Evolutionary conservation across 257 asterid genomes (phyloP).

Genomic region (Rhazya stricta): DNA sequence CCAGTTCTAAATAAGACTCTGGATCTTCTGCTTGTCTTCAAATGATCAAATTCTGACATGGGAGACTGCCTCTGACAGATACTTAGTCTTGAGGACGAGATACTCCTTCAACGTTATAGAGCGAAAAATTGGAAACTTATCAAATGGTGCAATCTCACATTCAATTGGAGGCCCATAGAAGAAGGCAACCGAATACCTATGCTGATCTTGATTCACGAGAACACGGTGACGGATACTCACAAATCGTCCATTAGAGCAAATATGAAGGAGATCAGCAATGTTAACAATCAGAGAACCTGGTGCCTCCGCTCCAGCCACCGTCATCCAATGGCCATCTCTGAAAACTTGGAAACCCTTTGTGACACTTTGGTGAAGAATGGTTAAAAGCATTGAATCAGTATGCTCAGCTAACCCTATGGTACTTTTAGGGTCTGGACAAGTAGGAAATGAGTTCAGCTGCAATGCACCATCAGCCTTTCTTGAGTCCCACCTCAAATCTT

Average conservation of each 20-base stretch:
- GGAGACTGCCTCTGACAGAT: constrained; percentile 52
- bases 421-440: constrained; percentile 65
- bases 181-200: constrained; percentile 48
- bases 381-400: constrained; percentile 67
- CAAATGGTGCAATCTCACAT: constrained; percentile 39
- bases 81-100: constrained; percentile 44
- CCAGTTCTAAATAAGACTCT: no score
- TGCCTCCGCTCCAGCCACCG: constrained; percentile 36
- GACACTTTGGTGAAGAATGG: constrained; percentile 64
- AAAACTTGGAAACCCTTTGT: constrained; percentile 59
- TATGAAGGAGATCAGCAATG: constrained; percentile 66
- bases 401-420: constrained; percentile 80
- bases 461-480: constrained; percentile 44
- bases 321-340: constrained; percentile 42
- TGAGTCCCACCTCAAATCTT: constrained; percentile 22
- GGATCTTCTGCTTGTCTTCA: no score
- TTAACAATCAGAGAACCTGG: constrained; percentile 55
- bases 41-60: constrained; percentile 19
- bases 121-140: constrained; percentile 33
- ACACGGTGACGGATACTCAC: constrained; percentile 52
- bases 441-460: constrained; percentile 77
- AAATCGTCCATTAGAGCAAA: constrained; percentile 49
- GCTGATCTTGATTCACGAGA: constrained; percentile 38
- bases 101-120: constrained; percentile 52
- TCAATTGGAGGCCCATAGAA: constrained; percentile 54